Percentiles rank a stretch among this genome's conserved stretches.
Evolutionary conservation across 164 flowering plant genomes (phyloP).

Genomic region (Santalum album): DNA sequence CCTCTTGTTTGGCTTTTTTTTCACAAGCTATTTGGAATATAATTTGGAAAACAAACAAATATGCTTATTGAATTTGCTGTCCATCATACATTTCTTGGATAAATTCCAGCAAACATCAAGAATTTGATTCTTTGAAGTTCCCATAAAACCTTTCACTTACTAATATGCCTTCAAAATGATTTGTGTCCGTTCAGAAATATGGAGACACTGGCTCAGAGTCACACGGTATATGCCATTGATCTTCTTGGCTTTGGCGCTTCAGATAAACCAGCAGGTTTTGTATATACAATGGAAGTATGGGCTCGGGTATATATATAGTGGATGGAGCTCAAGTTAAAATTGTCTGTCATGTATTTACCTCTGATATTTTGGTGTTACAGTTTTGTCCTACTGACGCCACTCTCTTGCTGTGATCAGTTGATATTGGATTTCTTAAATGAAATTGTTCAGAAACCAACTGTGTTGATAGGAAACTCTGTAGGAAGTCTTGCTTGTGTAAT

Average conservation of each 20-base stretch:
- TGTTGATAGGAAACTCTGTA: constrained; percentile 32
- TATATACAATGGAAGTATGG: constrained; percentile 87
- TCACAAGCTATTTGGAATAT: too few relatives aligned
- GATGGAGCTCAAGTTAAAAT: too few relatives aligned
- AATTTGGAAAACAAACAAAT: too few relatives aligned
- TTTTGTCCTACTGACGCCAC: neutral
- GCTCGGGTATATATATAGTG: constrained; percentile 42
- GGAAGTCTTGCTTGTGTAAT: constrained; percentile 96
- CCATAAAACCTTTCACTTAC: neutral
- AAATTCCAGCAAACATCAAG: too few relatives aligned
- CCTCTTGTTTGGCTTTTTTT: too few relatives aligned
- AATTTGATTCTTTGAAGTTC: too few relatives aligned
- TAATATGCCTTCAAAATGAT: neutral
- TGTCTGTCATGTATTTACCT: neutral
- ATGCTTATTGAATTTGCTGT: too few relatives aligned
- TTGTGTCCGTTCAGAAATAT: constrained; percentile 48
- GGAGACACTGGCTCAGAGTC: constrained; percentile 33
- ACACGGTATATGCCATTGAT: constrained; percentile 77
- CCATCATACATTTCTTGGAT: too few relatives aligned
- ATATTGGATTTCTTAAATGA: neutral
- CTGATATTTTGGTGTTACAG: neutral
- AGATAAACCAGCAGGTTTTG: constrained; percentile 69
- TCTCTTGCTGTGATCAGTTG: constrained; percentile 1
- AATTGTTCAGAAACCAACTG: neutral
- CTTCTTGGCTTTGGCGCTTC: constrained; percentile 90